Base-by-base conservation (phyloP, 2,329 filamentous ascomycete species). In the Colletotrichum tanaceti region DNA sequence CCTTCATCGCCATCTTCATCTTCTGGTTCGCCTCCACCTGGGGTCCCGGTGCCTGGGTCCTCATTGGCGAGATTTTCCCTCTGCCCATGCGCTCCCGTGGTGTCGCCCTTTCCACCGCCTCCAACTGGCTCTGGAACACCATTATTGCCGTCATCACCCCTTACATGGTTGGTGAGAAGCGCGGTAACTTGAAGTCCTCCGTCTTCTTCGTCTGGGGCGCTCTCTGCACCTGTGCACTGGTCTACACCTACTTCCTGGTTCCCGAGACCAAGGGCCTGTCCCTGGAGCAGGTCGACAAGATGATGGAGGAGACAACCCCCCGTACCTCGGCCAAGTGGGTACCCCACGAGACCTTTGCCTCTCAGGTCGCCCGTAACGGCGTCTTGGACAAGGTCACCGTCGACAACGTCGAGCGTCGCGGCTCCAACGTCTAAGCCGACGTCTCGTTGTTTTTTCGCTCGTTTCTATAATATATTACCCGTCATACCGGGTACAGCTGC, bases 111-210 rank as follows among this genome's bases (percentile, higher is more conserved):
- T 94, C 93, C 47, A 97, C 94, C 10, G 92, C 93, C 70, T 93
- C 90, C 77, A 97, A 97, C 87, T 97, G 93, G 93, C 87, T 96
- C 71, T 96, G 93, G 93, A 96, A 94, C 84, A 93, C 90, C 79
- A 86, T 87, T 75, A 87, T 87, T 61, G 79, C 88, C 68, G 86
- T 93, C 78, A 92, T 93, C 79, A 91, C 87, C n/a, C 90, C 90
- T 14, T 92, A 91, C 85, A 89, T 92, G 82, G 85, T 89, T 52
- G 86, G 85, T 70, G 74, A 79, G 47, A 82, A 87, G 70, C 80
- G 86, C 71, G 90, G 89, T 71, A 89, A 93, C 80, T 82, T 94
- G 65, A 86, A 85, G 75, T 85, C 90, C 38, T 89, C 86, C 74
- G 89, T 93, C 73, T 93, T 93, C 87, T 93, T 91, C 83, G 83